Base-by-base conservation (phyloP, 208 protist species). In the Trypanosoma platydactyli region DNA sequence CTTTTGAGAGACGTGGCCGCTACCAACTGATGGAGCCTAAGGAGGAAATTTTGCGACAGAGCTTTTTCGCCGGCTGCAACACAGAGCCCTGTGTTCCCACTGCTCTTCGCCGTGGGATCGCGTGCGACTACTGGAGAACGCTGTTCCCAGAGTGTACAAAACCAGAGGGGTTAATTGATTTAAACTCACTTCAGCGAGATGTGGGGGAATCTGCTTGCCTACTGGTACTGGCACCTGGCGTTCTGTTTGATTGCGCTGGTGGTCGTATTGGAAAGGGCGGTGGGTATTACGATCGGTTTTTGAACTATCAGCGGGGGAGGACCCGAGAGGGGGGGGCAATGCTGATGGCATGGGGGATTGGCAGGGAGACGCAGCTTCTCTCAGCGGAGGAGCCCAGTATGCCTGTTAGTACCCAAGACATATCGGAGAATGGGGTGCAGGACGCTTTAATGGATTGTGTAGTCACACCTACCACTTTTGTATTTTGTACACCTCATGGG, bases 241-340 rank as follows among this genome's bases (percentile, higher is more conserved):
- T 94, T 22, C 62, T 73, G 45, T 96, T 96, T 64, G 68, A 84
- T 58, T 20, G 27, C 20, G 16, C 57, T n/a, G 76, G 70, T 7
- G 85, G 87, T 0, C 71, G 90, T 4, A 69, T 94, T 0, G 90
- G 90, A 48, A 94, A 94, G 45, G 90, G 90, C n/a, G 75, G 90
- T 40, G 90, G 90, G 22, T 96, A 81, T 73, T 96, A 96, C 73
- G 90, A 96, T 68, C 74, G 83, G 18, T 96, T 96, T 51, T 72
- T 94, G 13, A 27, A 29, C 20, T 86, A 80, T 51, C 64, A 66
- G 24, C 63, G 57, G 20, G 16, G n/a, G 18, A 29, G 7, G 5
- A 24, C 24, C 4, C 13, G 11, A 38, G 50, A 24, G 20, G 20
- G n/a, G 12, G 16, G 44, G 5, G 46, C 11, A 16, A 44, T 29